Evolutionary conservation across 805 yeast species (phyloP).

Genomic region (Saccharomycopsis fibuligera): DNA sequence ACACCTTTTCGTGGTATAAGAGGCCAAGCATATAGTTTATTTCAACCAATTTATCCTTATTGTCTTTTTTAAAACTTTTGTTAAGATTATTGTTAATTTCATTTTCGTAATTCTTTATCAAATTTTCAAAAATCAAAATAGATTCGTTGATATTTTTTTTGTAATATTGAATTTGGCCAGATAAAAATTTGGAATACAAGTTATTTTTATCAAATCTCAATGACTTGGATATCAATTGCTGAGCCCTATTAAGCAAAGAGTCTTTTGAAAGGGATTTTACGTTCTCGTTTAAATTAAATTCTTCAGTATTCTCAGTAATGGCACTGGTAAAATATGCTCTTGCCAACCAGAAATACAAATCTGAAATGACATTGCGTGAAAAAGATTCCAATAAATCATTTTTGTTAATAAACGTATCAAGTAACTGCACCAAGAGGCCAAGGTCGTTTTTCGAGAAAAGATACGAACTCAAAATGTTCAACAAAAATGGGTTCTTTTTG

Average conservation of each 20-base stretch:
- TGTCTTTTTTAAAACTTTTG: neutral
- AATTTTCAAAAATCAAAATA: conserved; percentile 71
- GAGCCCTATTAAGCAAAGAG: conserved; percentile 46
- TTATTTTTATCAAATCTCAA: conserved; percentile 58
- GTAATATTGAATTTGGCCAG: conserved; percentile 76
- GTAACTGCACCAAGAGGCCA: conserved; percentile 51
- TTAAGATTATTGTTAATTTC: neutral
- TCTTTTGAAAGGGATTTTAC: neutral
- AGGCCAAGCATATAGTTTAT: conserved; percentile 71
- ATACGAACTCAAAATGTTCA: conserved; percentile 62
- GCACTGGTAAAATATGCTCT: conserved; percentile 50
- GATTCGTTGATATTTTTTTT: conserved; percentile 79
- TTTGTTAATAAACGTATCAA: conserved; percentile 33
- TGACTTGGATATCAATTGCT: conserved; percentile 66
- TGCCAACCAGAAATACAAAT: conserved; percentile 79
- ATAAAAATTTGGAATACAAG: conserved; percentile 68
- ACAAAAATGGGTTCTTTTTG: conserved; percentile 52
- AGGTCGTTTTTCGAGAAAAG: conserved; percentile 63
- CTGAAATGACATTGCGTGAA: conserved; percentile 43
- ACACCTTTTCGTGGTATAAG: conserved; percentile 51
- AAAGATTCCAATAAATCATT: conserved; percentile 27
- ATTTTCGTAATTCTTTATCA: conserved; percentile 38
- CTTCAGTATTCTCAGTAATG: neutral
- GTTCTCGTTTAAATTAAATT: neutral
- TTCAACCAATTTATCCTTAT: conserved; percentile 63